phyloP scores from a whole-genome alignment of 345 rosid species.

The Citrus australasica region DNA sequence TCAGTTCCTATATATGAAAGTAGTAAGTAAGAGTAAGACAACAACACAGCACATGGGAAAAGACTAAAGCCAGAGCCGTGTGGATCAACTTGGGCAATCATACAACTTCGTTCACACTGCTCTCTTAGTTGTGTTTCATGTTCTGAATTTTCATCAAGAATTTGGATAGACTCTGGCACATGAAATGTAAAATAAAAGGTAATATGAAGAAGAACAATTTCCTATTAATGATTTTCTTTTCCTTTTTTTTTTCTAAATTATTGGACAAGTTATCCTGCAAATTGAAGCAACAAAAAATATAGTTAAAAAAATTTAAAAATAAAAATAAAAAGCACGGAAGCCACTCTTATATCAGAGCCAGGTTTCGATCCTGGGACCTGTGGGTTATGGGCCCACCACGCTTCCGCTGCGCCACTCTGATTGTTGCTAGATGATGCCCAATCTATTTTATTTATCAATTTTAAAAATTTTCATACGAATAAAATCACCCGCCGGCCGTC shows the following conservation, averaged over 20 bases:
- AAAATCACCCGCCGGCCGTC: no score
- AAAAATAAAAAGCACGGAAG: not conserved
- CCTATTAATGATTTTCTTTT: no score
- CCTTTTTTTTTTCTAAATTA: not conserved
- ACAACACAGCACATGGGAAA: not conserved
- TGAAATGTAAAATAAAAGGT: no score
- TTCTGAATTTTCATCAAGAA: not conserved
- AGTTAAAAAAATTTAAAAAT: no score
- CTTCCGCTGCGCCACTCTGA: constrained; percentile 63
- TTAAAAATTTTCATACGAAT: no score
- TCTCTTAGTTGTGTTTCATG: not conserved
- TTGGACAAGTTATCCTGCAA: not conserved
- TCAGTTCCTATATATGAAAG: not conserved
- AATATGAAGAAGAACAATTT: no score
- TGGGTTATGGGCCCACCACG: constrained; percentile 50
- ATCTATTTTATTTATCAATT: no score
- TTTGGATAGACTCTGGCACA: not conserved
- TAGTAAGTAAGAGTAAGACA: constrained; percentile 5
- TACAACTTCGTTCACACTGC: not conserved
- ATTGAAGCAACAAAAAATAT: no score
- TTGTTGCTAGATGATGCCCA: not conserved
- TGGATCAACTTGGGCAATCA: not conserved
- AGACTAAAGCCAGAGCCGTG: not conserved
- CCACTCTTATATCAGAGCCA: constrained; percentile 24
- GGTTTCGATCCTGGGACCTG: constrained; percentile 53